Evolutionary conservation across 2,329 filamentous ascomycete species (phyloP).

Genomic region (Aspergillus quadricinctus): DNA sequence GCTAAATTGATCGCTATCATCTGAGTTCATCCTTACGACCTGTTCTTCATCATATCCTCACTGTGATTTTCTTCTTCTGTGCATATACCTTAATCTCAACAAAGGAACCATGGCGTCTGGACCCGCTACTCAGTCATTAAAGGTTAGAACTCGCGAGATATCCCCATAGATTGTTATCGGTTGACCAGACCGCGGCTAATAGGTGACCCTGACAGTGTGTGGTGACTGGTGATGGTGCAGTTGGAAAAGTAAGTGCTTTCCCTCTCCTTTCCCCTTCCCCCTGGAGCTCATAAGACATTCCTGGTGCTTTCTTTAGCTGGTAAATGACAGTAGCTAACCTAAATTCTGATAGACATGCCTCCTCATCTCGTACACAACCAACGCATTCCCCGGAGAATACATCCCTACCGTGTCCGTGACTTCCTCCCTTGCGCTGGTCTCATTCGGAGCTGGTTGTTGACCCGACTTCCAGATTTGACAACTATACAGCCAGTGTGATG

Average conservation of each 20-base stretch:
- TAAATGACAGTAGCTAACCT: background rate
- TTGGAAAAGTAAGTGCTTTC: constrained; percentile 74
- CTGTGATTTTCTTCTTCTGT: constrained; percentile 8
- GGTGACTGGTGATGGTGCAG: constrained; percentile 97
- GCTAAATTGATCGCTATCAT: background rate
- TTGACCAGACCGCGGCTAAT: constrained; percentile 31
- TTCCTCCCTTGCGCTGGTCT: constrained; percentile 15
- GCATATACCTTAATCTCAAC: constrained; percentile 15
- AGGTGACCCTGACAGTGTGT: constrained; percentile 66
- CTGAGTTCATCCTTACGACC: background rate
- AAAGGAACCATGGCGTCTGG: constrained; percentile 63
- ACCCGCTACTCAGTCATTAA: constrained; percentile 82
- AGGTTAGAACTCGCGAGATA: constrained; percentile 55
- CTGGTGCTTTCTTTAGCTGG: background rate
- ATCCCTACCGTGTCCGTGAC: constrained; percentile 76
- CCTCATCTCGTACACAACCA: constrained; percentile 98
- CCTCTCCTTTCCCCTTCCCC: constrained; percentile 7
- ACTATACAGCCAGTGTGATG: constrained; percentile 99
- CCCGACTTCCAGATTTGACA: constrained; percentile 70
- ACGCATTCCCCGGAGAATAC: constrained; percentile 99
- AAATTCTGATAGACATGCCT: constrained; percentile 75
- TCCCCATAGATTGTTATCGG: constrained; percentile 5
- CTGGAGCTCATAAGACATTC: background rate
- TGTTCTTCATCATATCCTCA: constrained; percentile 6
- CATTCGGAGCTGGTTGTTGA: constrained; percentile 14